These are phyloP conservation scores for Coemansia aciculifera DNA, from an alignment of 192 early-diverging fungal species.

Conservation along the genomic window DNA sequence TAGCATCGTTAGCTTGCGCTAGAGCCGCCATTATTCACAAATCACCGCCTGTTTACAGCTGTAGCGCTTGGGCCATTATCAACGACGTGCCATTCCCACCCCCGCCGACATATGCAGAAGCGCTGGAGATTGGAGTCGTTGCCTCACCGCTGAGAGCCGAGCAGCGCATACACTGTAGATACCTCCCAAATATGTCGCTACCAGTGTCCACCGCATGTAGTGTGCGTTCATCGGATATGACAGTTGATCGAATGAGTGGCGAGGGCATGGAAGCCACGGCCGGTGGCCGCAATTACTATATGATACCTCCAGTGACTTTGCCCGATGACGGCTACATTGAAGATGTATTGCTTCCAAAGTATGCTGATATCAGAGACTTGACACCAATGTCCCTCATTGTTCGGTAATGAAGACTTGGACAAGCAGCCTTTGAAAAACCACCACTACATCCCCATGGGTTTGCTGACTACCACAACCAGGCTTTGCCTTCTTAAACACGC, in stretches of 20 bases:
- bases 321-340: background rate
- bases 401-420: slow-evolving; percentile 35
- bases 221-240: background rate
- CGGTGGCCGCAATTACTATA: background rate
- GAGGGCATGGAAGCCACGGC: slow-evolving; percentile 14
- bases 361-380: slow-evolving; percentile 20
- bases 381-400: slow-evolving; percentile 28
- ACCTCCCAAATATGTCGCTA: background rate
- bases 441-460: slow-evolving; percentile 26
- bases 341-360: slow-evolving; percentile 21
- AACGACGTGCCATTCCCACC: slow-evolving; percentile 53
- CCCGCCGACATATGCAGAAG: slow-evolving; percentile 47
- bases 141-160: slow-evolving; percentile 49
- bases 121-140: slow-evolving; percentile 49
- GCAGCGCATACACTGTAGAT: slow-evolving; percentile 29
- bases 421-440: slow-evolving; percentile 48
- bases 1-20: slow-evolving; percentile 35
- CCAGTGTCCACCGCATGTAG: slow-evolving; percentile 14
- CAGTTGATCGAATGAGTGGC: background rate
- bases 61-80: slow-evolving; percentile 53
- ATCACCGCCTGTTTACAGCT: slow-evolving; percentile 33
- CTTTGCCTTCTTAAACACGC: background rate
- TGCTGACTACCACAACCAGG: background rate
- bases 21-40: slow-evolving; percentile 19
- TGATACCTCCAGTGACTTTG: background rate